A percentile compares a stretch with the other conserved stretches of the same genome.
These are phyloP conservation scores for Prunella vulgaris DNA, from an alignment of 257 asterid species.

Conservation along the genomic window DNA sequence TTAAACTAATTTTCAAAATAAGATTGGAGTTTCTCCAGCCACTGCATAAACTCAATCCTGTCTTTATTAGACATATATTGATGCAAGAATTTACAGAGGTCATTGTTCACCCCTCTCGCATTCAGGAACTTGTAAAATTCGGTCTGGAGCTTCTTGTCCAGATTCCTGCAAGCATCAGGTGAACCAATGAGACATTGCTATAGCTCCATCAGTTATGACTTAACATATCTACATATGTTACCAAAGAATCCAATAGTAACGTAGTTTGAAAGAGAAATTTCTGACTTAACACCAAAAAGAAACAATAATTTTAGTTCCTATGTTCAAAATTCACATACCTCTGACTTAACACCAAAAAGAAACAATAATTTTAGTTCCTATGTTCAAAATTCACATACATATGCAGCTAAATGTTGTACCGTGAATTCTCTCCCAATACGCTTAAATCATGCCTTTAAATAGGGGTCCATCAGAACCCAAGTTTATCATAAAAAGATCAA, in stretches of 20 bases:
- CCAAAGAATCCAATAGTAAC: not conserved
- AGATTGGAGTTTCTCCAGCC: constrained; percentile 42
- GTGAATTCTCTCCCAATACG: no score
- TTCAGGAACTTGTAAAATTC: constrained; percentile 46
- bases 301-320: not conserved
- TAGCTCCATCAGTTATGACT: not conserved
- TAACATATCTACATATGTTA: not conserved
- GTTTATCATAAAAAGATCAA: no score
- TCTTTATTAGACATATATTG: constrained; percentile 56
- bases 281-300: not conserved
- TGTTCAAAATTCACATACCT: not conserved
- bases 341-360: not conserved
- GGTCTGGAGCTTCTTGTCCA: constrained; percentile 31
- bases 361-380: not conserved
- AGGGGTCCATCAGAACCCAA: no score
- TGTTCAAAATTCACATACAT: not conserved
- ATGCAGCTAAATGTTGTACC: not conserved
- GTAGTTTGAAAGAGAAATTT: not conserved
- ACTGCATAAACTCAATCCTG: constrained; percentile 43
- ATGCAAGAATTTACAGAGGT: constrained; percentile 49
- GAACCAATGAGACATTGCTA: constrained; percentile 14
- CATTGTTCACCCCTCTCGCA: constrained; percentile 41
- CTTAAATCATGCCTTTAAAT: no score
- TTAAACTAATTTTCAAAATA: constrained; percentile 26
- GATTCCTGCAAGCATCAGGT: constrained; percentile 33